Base-by-base conservation (phyloP, 495 filamentous ascomycete species). In the Pseudomonodictys pantanalensis region DNA sequence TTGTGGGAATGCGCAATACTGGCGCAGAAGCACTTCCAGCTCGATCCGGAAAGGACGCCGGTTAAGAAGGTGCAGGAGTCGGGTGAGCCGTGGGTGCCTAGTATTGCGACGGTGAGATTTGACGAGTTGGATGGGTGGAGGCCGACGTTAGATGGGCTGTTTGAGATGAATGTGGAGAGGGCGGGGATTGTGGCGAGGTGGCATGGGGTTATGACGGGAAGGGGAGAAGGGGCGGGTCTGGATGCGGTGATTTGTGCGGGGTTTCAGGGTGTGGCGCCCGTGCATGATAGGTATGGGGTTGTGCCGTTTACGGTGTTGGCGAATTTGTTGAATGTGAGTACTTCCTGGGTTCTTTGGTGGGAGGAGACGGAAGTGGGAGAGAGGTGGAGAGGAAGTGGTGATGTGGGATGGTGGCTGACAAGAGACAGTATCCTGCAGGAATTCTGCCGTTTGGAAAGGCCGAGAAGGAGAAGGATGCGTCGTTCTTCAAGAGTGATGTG, bases 251-350 rank as follows among this genome's bases (percentile, higher is more conserved):
- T 83, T 3, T 69, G 72, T 39, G 76, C 79, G 9, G 73, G 71
- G 35, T 72, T 75, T 38, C 76, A 79, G 68, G 76, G 66, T 12
- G 79, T 77, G 8, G 79, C 80, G 0, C 70, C 75, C 20, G 61
- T 68, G 10, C 72, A 78, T 61, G 81, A 83, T 69, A 75, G 71
- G 0, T 83, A 72, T 59, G 76, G 77, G 0, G 58, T 72, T 46
- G 69, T 74, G 15, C 46, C 73, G 5, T 82, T 82, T 62, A 81
- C 81, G 2, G 66, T 76, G 7, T 51, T 81, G 25, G 70, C 71
- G 68, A 82, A 81, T 54, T n/a, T 81, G 53, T 50, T 82, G 2
- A 78, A 82, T 71, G 80, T 81, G n/a, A n/a, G n/a, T n/a, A n/a
- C n/a, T n/a, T n/a, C n/a, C n/a, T n/a, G n/a, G n/a, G n/a, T n/a